phyloP scores from a whole-genome alignment of 176 grass and related monocot species.

The Lolium rigidum region DNA sequence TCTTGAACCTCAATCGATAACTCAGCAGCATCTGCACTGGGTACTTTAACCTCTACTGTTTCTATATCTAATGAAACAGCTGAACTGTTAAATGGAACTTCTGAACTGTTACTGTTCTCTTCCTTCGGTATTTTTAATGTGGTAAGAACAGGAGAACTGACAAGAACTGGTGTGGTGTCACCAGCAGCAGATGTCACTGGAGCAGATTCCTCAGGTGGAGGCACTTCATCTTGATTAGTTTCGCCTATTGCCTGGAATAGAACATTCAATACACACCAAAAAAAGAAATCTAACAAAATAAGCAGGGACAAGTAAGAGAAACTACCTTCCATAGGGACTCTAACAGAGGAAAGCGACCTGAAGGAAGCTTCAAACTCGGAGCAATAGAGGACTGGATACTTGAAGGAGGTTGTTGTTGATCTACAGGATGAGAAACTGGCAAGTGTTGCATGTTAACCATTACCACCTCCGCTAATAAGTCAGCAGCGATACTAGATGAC shows the following conservation, averaged over 20 bases:
- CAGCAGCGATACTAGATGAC: constrained; percentile 81
- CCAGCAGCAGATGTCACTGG: constrained; percentile 41
- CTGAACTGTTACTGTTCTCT: constrained; percentile 49
- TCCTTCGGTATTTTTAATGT: constrained; percentile 42
- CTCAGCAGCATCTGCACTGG: constrained; percentile 54
- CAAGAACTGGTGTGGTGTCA: constrained; percentile 43
- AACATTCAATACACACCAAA: constrained; percentile 33
- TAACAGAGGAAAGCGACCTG: constrained; percentile 57
- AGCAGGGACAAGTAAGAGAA: constrained; percentile 20
- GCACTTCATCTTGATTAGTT: constrained; percentile 40
- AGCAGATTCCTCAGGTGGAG: constrained; percentile 45
- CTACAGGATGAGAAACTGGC: constrained; percentile 59
- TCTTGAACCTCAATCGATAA: constrained; percentile 59
- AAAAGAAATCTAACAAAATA: constrained; percentile 32
- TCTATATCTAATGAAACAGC: constrained; percentile 47
- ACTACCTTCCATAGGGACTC: constrained; percentile 62
- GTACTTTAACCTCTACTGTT: constrained; percentile 57
- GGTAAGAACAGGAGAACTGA: constrained; percentile 48
- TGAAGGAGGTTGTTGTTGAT: constrained; percentile 51
- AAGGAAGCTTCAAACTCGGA: constrained; percentile 32
- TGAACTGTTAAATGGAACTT: constrained; percentile 45
- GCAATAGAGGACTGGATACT: constrained; percentile 36
- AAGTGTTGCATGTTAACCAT: constrained; percentile 92
- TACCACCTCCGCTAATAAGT: constrained; percentile 93
- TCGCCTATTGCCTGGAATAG: constrained; percentile 53